Conservation (phyloP, 257 asterid genomes). For the Gynochthodes officinalis region DNA sequence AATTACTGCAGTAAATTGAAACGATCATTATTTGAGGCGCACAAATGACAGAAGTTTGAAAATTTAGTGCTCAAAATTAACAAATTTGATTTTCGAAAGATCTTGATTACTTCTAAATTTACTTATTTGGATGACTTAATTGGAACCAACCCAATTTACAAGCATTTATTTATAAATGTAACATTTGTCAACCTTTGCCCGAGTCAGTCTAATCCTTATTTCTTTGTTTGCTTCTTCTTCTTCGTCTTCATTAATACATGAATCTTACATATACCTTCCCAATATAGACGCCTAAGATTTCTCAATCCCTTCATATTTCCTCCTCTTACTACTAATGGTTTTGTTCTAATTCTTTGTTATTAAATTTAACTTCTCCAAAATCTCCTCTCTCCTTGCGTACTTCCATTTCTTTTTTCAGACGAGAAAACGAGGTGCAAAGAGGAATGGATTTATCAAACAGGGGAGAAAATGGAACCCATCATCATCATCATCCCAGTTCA, state of each 20-base stretch:
- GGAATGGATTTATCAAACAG: slow-evolving; percentile 3
- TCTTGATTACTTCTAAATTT: background rate
- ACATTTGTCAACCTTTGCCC: slow-evolving; percentile 9
- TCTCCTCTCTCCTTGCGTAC: background rate
- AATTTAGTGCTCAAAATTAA: too few relatives aligned
- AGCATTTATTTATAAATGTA: background rate
- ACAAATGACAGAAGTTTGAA: background rate
- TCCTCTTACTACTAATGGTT: background rate
- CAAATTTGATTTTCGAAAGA: background rate
- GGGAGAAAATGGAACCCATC: background rate
- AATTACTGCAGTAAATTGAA: background rate
- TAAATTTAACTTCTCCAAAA: background rate
- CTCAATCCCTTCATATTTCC: background rate
- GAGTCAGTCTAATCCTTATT: background rate
- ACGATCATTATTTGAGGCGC: background rate
- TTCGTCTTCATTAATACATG: background rate
- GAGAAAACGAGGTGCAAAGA: background rate
- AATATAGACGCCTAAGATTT: background rate
- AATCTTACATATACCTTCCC: background rate
- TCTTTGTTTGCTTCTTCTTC: too few relatives aligned
- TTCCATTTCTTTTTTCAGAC: background rate
- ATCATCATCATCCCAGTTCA: background rate
- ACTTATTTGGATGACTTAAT: slow-evolving; percentile 9
- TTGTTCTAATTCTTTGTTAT: background rate
- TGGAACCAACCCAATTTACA: slow-evolving; percentile 8